phyloP scores from a whole-genome alignment of 2,329 filamentous ascomycete genomes.

The Fusarium vanettenii region DNA sequence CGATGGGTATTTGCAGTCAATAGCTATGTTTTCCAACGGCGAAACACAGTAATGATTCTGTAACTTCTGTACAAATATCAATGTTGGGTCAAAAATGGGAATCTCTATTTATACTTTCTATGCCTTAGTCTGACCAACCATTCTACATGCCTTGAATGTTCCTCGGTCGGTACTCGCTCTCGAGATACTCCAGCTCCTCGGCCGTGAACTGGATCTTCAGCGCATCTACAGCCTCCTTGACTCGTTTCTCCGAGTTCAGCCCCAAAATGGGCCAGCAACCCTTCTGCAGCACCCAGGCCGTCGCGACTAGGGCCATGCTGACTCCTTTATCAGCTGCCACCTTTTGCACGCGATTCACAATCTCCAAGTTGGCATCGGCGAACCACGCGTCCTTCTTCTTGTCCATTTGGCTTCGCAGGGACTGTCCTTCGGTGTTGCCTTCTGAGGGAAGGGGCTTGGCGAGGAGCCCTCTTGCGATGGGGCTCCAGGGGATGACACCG shows the following conservation, averaged over 20 bases:
- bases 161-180: constrained; percentile 71
- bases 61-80: background rate
- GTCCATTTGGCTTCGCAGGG: constrained; percentile 33
- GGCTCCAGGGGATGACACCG: constrained; percentile 51
- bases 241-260: constrained; percentile 66
- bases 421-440: constrained; percentile 11
- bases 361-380: constrained; percentile 43
- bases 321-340: constrained; percentile 67
- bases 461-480: constrained; percentile 48
- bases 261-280: constrained; percentile 71
- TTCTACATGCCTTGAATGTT: constrained; percentile 49
- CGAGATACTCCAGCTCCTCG: constrained; percentile 71
- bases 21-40: constrained; percentile 24
- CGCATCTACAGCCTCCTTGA: constrained; percentile 68
- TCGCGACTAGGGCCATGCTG: constrained; percentile 73
- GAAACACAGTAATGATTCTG: background rate
- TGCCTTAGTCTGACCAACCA: background rate
- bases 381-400: constrained; percentile 40
- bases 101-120: background rate
- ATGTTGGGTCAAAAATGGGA: background rate
- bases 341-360: constrained; percentile 59
- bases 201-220: constrained; percentile 61
- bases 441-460: constrained; percentile 42
- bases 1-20: constrained; percentile 29
- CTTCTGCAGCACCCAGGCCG: constrained; percentile 71